Evolutionary conservation across 2,329 filamentous ascomycete species (phyloP), one percentile per base, ranked within the genome.

Genomic region (Penicillium brevicompactum): DNA sequence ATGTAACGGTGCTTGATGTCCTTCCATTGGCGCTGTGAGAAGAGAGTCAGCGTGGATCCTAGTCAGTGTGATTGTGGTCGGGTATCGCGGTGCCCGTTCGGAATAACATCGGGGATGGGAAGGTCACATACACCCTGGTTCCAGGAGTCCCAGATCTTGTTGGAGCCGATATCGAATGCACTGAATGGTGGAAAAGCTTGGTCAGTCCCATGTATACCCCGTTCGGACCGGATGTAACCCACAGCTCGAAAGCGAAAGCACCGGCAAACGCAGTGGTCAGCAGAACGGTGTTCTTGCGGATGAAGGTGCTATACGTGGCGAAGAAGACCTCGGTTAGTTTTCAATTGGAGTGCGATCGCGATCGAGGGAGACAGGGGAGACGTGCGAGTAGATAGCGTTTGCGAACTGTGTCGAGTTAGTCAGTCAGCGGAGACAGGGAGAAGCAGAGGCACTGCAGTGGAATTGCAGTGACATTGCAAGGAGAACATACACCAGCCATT

Each of bases 171-270:
- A 79, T 97, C 92, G 78, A 91, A 97, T 69, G 83, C 85, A 76
- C 94, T 97, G 70, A 6, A 70, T 58, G 46, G 41, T 18, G 46
- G 14, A 46, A 56, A 51, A 44, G 16, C n/a, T 40, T 53, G 40
- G 62, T 71, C 58, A 68, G 64, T 37, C 8, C 38, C 56, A 34
- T 16, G 47, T 51, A 16, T 16, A 51, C 49, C 21, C 31, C 32
- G 41, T 31, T 46, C 24, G 50, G 21, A 24, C 38, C 30, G 55
- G 16, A 47, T 50, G 50, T 60, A 50, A 79, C 90, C 73, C 86
- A 99, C 94, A 99, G 84, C 82, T 97, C 91, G 74, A 96, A 92
- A 62, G 84, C 90, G 74, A 99, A 99, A 65, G 92, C 93, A 65
- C 86, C 84, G 66, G 81, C 84, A 76, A 99, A 99, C 73, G 99